Evolutionary conservation across 768 basidiomycete genomes (phyloP).

Genomic region (Leccinellum rugosiceps): DNA sequence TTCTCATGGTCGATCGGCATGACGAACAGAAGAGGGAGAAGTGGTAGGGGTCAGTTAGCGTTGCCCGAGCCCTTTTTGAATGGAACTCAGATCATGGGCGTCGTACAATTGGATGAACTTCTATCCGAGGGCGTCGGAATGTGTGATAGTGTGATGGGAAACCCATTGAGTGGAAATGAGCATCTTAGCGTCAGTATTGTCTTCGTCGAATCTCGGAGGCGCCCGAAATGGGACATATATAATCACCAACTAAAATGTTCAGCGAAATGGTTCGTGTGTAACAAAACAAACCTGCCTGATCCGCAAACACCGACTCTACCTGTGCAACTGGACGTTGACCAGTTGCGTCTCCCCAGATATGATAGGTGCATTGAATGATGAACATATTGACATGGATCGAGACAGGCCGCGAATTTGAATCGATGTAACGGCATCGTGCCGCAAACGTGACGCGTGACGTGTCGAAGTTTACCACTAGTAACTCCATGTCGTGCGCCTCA

Average conservation of each 20-base stretch:
- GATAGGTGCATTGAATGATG: neutral
- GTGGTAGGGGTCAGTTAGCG: neutral
- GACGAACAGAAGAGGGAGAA: neutral
- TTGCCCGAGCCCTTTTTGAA: neutral
- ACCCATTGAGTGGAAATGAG: neutral
- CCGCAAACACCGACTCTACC: neutral
- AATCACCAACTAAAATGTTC: neutral
- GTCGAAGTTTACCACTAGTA: too few relatives aligned
- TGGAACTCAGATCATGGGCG: neutral
- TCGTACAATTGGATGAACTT: neutral
- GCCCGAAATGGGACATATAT: neutral
- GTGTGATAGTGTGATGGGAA: neutral
- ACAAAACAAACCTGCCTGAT: neutral
- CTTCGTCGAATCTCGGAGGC: neutral
- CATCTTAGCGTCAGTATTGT: neutral
- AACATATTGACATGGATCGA: too few relatives aligned
- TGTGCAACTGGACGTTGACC: neutral
- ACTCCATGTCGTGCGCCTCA: too few relatives aligned
- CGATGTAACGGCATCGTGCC: too few relatives aligned
- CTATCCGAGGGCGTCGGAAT: neutral
- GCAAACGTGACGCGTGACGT: too few relatives aligned
- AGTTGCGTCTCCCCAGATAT: neutral
- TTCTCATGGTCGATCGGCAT: neutral
- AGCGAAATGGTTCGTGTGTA: neutral
- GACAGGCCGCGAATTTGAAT: too few relatives aligned